Evolutionary conservation across 176 grass and related monocot genomes (phyloP).

Genomic region (Aegilops sharonensis): DNA sequence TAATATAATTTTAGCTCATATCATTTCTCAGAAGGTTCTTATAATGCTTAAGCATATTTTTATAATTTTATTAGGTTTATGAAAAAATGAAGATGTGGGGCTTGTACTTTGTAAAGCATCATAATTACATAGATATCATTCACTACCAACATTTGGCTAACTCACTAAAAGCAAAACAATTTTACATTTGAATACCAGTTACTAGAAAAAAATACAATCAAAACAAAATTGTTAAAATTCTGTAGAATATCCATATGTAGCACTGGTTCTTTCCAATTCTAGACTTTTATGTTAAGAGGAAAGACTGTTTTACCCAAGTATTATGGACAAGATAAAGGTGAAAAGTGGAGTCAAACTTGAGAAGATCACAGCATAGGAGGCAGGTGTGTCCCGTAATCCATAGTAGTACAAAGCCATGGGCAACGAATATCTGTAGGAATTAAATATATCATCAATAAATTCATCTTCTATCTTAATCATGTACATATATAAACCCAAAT

Average conservation of each 20-base stretch:
- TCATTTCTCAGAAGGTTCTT: too few species aligned
- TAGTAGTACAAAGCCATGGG: not conserved
- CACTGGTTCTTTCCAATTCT: not conserved
- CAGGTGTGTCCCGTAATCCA: not conserved
- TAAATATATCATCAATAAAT: not conserved
- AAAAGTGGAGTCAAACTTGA: not conserved
- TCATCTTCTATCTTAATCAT: not conserved
- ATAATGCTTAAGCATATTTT: too few species aligned
- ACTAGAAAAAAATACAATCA: not conserved
- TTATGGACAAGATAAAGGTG: not conserved
- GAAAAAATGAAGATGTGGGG: not conserved
- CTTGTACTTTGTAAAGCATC: not conserved
- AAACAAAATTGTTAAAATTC: not conserved
- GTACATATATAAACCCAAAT: not conserved
- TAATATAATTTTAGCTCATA: too few species aligned
- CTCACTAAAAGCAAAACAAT: not conserved
- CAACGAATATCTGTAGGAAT: not conserved
- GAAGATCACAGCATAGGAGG: not conserved
- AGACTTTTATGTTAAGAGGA: not conserved
- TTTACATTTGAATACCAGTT: not conserved
- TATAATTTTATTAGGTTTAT: not conserved
- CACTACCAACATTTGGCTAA: not conserved
- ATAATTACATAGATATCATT: not conserved
- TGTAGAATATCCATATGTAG: not conserved
- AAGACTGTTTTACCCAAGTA: not conserved